These are phyloP conservation scores for Nicotiana knightiana DNA, from an alignment of 257 asterid genomes.

Conservation along the genomic window DNA sequence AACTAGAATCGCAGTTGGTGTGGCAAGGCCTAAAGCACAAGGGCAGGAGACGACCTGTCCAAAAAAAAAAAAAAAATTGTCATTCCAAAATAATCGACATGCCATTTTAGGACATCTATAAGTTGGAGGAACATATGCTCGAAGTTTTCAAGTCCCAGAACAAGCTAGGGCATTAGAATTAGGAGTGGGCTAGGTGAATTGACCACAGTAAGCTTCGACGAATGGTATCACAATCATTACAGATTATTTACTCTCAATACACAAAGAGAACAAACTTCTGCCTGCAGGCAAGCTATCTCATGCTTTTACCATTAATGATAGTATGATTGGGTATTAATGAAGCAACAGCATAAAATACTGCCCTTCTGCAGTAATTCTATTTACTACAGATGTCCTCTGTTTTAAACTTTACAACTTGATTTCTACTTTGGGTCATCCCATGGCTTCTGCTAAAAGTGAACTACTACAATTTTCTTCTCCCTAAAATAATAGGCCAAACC, in stretches of 20 bases:
- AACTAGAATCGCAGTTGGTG: conserved; percentile 95
- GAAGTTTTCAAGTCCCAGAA: neutral
- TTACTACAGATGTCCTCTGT: neutral
- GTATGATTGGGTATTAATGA: neutral
- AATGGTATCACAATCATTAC: neutral
- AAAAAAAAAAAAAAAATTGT: conserved; percentile 11
- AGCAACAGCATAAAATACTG: neutral
- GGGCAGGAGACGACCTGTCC: conserved; percentile 96
- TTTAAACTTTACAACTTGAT: neutral
- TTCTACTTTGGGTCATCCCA: neutral
- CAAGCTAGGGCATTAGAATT: neutral
- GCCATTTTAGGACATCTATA: neutral
- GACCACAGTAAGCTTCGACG: neutral
- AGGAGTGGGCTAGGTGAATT: neutral
- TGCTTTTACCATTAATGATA: neutral
- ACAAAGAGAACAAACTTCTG: neutral
- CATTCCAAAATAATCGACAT: neutral
- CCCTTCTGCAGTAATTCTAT: neutral
- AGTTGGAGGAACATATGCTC: neutral
- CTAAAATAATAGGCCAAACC: neutral
- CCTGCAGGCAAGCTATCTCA: neutral
- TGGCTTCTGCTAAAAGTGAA: neutral
- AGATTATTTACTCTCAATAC: neutral
- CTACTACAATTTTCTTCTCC: neutral
- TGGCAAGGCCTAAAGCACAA: conserved; percentile 98